These are phyloP conservation scores for Glomus cerebriforme DNA, from an alignment of 192 early-diverging fungal genomes.

Conservation along the genomic window DNA sequence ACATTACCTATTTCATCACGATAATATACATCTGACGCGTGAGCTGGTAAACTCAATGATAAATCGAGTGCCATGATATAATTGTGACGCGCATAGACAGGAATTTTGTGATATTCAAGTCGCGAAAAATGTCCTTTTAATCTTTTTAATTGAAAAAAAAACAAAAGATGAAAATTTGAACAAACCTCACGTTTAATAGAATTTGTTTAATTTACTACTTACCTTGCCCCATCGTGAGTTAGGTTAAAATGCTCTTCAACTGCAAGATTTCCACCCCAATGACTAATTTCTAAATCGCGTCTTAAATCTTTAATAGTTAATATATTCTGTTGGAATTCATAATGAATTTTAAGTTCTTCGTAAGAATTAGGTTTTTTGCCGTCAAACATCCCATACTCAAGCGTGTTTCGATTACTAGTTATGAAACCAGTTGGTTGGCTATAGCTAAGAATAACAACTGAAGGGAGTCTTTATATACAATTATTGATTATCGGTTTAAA, in stretches of 20 bases:
- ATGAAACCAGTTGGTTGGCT: constrained; percentile 40
- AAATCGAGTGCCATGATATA: constrained; percentile 52
- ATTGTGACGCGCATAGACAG: constrained; percentile 48
- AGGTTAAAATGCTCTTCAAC: constrained; percentile 83
- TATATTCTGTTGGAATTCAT: constrained; percentile 59
- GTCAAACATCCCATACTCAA: constrained; percentile 76
- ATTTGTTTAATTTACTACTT: constrained; percentile 34
- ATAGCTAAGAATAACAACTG: constrained; percentile 42
- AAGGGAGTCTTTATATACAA: constrained; percentile 37
- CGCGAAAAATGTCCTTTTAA: constrained; percentile 72
- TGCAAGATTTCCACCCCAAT: constrained; percentile 79
- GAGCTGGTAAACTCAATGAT: constrained; percentile 55
- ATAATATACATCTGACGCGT: constrained; percentile 77
- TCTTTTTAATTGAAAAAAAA: constrained; percentile 31
- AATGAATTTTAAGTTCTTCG: constrained; percentile 62
- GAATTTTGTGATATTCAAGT: constrained; percentile 60
- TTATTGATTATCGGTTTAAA: not conserved
- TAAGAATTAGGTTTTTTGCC: constrained; percentile 46
- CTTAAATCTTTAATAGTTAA: constrained; percentile 58
- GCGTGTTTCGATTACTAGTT: constrained; percentile 51
- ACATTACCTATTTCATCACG: constrained; percentile 96
- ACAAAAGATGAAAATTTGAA: constrained; percentile 27
- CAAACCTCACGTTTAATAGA: not conserved
- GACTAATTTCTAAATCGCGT: constrained; percentile 82
- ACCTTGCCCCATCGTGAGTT: constrained; percentile 78